Evolutionary conservation across 1,139 yeast species (phyloP), one percentile per base, ranked within the genome.

Genomic region (Magnusiomyces magnusii): DNA sequence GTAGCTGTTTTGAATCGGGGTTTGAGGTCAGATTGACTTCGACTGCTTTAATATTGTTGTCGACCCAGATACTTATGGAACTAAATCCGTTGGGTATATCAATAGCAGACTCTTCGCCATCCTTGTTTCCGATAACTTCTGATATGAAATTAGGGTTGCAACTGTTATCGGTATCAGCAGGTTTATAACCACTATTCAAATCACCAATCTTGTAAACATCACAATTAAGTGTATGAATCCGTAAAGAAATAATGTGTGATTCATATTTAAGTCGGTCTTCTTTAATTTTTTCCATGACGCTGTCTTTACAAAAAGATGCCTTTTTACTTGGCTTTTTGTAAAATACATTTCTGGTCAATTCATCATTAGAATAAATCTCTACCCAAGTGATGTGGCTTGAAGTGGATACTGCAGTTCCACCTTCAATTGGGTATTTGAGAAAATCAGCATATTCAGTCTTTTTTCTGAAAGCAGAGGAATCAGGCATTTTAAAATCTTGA

Each of bases 81-180:
- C n/a, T n/a, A n/a, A n/a, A n/a, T n/a, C n/a, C n/a, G n/a, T n/a
- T n/a, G n/a, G n/a, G n/a, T n/a, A n/a, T n/a, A n/a, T n/a, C n/a
- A n/a, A n/a, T 77, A 41, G 84, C 81, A 34, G 78, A 69, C 55
- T 83, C 81, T 1, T 97, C 97, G 5, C 96, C 96, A 21, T 74
- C 72, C 1, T 75, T 70, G 27, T 96, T 96, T 0, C 90, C 90
- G 41, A 74, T 76, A 49, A n/a, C n/a, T n/a, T n/a, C n/a, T n/a
- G n/a, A n/a, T n/a, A n/a, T n/a, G n/a, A n/a, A n/a, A n/a, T 73
- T 66, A 25, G 80, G 80, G 36, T 71, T 65, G 52, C 71, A 67
- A 31, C 70, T 62, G n/a, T 60, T 55, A 62, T 77, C 80, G 23
- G 95, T 82, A 7, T n/a, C n/a, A n/a, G n/a, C n/a, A n/a, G n/a